A percentile compares a stretch with the other conserved stretches of the same genome.
phyloP scores from a whole-genome alignment of 768 basidiomycete genomes.

The Leucocoprinus leucothites region DNA sequence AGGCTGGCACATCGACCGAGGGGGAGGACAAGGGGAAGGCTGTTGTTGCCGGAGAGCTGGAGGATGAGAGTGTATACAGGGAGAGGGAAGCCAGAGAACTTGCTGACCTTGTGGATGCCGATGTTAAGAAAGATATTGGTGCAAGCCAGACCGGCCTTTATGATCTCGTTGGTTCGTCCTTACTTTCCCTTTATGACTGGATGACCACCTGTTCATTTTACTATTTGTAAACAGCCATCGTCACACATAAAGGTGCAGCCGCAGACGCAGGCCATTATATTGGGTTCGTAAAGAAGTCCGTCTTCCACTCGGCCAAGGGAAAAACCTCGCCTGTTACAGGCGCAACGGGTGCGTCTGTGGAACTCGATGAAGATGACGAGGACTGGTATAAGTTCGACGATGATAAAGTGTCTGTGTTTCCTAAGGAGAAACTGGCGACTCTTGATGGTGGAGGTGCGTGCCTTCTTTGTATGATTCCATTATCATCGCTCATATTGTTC shows the following conservation, averaged over 20 bases:
- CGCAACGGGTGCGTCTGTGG: constrained; percentile 22
- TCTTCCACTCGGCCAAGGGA: constrained; percentile 46
- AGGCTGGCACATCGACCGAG: constrained; percentile 18
- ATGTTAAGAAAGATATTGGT: constrained; percentile 66
- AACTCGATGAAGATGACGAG: constrained; percentile 62
- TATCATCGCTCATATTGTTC: constrained; percentile 63
- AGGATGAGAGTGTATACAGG: constrained; percentile 64
- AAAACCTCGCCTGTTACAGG: constrained; percentile 16
- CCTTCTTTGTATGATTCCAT: constrained; percentile 63
- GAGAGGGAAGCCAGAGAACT: constrained; percentile 65
- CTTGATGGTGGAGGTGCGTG: constrained; percentile 76
- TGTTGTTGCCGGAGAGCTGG: constrained; percentile 44
- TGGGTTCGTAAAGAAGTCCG: constrained; percentile 80
- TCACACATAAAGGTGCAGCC: constrained; percentile 95
- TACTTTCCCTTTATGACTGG: neutral
- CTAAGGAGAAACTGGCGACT: constrained; percentile 75
- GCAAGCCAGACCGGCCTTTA: constrained; percentile 81
- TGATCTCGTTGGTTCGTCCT: constrained; percentile 78
- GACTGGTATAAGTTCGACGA: constrained; percentile 98
- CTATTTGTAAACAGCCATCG: constrained; percentile 57
- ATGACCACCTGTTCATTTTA: neutral
- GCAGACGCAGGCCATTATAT: constrained; percentile 98
- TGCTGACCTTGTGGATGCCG: constrained; percentile 57
- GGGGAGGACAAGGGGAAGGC: constrained; percentile 25
- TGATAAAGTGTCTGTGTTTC: constrained; percentile 87